These are phyloP conservation scores for Aureobasidium uvarum DNA, from an alignment of 2,329 filamentous ascomycete species.

Conservation along the genomic window DNA sequence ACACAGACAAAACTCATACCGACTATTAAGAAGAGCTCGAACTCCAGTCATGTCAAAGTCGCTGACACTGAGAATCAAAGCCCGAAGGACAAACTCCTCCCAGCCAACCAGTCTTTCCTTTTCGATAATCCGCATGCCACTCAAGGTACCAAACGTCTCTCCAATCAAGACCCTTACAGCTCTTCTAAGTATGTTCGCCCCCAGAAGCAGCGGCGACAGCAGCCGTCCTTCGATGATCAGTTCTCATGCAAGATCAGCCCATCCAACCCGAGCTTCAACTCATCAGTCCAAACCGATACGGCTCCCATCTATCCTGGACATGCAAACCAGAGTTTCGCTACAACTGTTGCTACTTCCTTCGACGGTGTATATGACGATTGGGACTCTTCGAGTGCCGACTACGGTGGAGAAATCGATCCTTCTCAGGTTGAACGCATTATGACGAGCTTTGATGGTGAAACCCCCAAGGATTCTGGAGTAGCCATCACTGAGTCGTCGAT, in stretches of 20 bases:
- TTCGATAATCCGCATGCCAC: not conserved
- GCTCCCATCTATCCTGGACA: not conserved
- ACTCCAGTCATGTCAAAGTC: not conserved
- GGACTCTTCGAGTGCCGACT: not conserved
- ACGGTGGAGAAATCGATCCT: not conserved
- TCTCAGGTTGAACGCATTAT: not conserved
- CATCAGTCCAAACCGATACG: not conserved
- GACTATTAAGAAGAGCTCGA: constrained; percentile 3
- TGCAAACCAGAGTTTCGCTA: constrained; percentile 5
- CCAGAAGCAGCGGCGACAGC: constrained; percentile 13
- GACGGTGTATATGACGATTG: not conserved
- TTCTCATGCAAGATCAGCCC: constrained; percentile 15
- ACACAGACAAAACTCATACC: constrained; percentile 19
- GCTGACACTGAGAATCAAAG: not conserved
- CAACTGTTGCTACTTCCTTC: constrained; percentile 6
- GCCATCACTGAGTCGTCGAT: not conserved
- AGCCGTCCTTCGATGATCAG: not conserved
- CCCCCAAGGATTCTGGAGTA: not conserved
- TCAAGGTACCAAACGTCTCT: not conserved
- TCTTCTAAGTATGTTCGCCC: constrained; percentile 9
- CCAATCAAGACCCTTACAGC: not conserved
- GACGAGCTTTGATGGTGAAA: constrained; percentile 11
- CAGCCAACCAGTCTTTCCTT: not conserved
- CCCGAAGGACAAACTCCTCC: not conserved
- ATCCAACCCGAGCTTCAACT: not conserved